Conservation (phyloP, 2,329 filamentous ascomycete species). For the Pseudogymnoascus destructans region DNA sequence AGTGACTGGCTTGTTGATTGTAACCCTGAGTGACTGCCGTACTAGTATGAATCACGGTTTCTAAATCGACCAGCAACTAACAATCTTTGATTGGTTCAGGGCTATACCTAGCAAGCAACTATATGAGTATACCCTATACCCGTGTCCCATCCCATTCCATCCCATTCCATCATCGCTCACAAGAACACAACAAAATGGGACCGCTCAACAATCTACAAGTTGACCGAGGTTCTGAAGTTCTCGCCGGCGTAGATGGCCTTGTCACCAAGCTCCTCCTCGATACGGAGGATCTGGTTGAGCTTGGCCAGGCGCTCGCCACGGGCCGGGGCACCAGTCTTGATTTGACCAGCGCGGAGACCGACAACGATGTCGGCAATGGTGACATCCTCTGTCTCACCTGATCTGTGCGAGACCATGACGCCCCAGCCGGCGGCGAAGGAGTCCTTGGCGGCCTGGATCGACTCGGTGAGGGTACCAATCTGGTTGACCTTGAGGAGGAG, state of each 20-base stretch:
- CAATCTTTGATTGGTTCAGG: neutral
- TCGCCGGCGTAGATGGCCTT: conserved; percentile 83
- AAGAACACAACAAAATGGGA: conserved; percentile 8
- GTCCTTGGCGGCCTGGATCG: conserved; percentile 98
- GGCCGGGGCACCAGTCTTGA: conserved; percentile 95
- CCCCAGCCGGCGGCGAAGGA: conserved; percentile 92
- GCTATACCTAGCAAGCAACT: neutral
- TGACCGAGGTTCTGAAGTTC: conserved; percentile 85
- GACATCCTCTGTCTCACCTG: conserved; percentile 98
- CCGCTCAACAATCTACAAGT: conserved; percentile 48
- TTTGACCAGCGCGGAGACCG: conserved; percentile 90
- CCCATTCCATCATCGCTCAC: conserved; percentile 8
- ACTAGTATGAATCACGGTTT: neutral
- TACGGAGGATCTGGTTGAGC: conserved; percentile 98
- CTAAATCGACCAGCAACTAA: neutral
- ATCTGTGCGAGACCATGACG: conserved; percentile 99
- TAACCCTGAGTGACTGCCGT: too few species aligned
- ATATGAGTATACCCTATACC: conserved; percentile 4
- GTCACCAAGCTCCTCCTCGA: conserved; percentile 94
- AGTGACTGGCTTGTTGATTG: too few species aligned
- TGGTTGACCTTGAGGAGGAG: conserved; percentile 99
- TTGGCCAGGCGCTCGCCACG: conserved; percentile 97
- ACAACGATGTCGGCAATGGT: conserved; percentile 98
- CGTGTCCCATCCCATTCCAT: neutral
- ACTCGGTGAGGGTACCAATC: conserved; percentile 97